Evolutionary conservation across 2,329 filamentous ascomycete genomes (phyloP), one percentile per base, ranked within the genome.

Genomic region (Lasiodiplodia sp.): DNA sequence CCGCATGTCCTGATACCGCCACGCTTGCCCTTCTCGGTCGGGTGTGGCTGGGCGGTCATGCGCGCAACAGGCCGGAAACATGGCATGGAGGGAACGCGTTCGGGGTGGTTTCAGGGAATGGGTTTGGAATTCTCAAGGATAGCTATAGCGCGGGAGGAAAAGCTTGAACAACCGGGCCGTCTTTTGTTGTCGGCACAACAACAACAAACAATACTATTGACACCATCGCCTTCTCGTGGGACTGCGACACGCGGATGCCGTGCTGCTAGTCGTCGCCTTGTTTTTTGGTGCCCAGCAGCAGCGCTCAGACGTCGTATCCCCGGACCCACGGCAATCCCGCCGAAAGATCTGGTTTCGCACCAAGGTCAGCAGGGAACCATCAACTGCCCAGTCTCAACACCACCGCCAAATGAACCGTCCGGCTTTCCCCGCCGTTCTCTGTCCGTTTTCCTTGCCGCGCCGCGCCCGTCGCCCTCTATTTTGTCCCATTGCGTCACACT

Each of bases 1-100:
- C 60, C 60, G 60, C 60, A 64, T 64, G 44, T 64, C 60, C 60
- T 52, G 60, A 10, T 21, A 25, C 60, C 44, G 60, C 60, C 60
- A 64, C 60, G 60, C 60, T 64, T 64, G 16, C 47, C 60, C 8
- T 5, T 34, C 51, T 18, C 31, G 58, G 44, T 51, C 40, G 60
- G 57, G 38, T 25, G 57, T 60, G 40, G 40, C 40, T 62, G 58
- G 58, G 40, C 34, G 34, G 58, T 63, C 58, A 63, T 37, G 58
- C 40, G 58, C 58, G 28, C n/a, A 44, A 28, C 58, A 51, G 58
- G 18, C 37, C 11, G 16, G 21, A 11, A 37, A 47, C 40, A n/a
- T 21, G 34, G 28, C 44, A 44, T 11, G 16, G 58, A n/a, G 16
- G 44, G 23, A 37, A 28, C 38, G 11, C 18, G 58, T n/a, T 37